These are phyloP conservation scores for Thymus mandschuricus DNA, from an alignment of 257 asterid species.

Conservation along the genomic window DNA sequence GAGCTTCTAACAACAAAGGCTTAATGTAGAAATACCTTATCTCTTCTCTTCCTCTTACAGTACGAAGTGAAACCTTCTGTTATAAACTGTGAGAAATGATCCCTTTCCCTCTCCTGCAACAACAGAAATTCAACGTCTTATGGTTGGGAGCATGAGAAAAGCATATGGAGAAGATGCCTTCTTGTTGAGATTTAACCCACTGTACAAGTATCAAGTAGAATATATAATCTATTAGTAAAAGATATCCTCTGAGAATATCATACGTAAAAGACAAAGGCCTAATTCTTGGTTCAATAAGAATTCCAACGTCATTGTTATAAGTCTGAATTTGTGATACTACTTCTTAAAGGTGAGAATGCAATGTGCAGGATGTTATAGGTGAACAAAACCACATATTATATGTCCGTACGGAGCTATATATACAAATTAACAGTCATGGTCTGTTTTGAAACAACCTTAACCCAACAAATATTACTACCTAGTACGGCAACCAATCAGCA, in stretches of 20 bases:
- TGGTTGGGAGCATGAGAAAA: conserved; percentile 11
- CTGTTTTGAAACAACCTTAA: not conserved
- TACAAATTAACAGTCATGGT: no score
- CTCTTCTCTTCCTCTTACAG: conserved; percentile 97
- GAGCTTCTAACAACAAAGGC: conserved; percentile 3
- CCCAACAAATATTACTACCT: not conserved
- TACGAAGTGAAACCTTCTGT: conserved; percentile 98
- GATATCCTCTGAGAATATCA: no score
- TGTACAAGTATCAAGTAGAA: not conserved
- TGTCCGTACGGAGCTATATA: no score
- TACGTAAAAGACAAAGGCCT: no score
- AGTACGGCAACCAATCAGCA: not conserved
- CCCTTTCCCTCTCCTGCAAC: conserved; percentile 89
- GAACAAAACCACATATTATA: no score
- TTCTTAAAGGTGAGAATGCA: no score
- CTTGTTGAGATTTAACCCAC: not conserved
- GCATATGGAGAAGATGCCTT: not conserved
- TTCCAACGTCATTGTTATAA: no score
- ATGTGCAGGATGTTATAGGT: no score
- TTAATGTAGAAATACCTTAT: conserved; percentile 55
- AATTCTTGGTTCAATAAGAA: no score
- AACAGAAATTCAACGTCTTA: conserved; percentile 16
- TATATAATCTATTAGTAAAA: no score
- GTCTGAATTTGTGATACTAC: no score
- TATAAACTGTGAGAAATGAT: conserved; percentile 93